These are phyloP conservation scores for Solanum chilense DNA, from an alignment of 257 asterid species.

Conservation along the genomic window DNA sequence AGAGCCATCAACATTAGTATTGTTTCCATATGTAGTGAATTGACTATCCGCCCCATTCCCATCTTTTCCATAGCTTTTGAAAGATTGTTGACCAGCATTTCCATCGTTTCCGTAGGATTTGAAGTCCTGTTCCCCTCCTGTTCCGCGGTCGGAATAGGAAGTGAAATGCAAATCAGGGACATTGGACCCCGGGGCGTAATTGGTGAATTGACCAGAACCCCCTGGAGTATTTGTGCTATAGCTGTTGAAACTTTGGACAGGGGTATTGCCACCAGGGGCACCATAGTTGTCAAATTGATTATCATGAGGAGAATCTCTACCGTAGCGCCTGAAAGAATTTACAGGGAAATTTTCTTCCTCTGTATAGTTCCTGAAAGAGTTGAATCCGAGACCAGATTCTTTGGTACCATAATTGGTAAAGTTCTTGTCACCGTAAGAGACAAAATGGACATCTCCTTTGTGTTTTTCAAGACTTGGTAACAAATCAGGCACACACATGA, in stretches of 20 bases:
- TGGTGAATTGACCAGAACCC: constrained; percentile 48
- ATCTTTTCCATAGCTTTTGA: constrained; percentile 58
- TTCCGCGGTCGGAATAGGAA: constrained; percentile 49
- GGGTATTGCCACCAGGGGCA: constrained; percentile 27
- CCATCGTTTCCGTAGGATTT: constrained; percentile 18
- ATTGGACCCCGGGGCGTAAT: constrained; percentile 18
- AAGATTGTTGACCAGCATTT: constrained; percentile 50
- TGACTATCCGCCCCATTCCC: constrained; percentile 46
- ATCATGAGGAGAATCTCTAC: constrained; percentile 48
- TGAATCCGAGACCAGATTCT: constrained; percentile 20
- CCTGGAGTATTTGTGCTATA: constrained; percentile 54
- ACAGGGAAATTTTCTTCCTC: background rate
- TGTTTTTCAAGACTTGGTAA: constrained; percentile 10
- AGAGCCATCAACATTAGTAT: constrained; percentile 53
- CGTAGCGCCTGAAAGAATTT: constrained; percentile 58
- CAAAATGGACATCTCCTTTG: background rate
- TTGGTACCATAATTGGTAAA: constrained; percentile 68
- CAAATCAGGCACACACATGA: constrained; percentile 8
- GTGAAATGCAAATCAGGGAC: constrained; percentile 30
- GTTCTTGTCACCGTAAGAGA: constrained; percentile 8
- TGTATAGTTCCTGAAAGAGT: constrained; percentile 49
- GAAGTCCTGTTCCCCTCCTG: constrained; percentile 47
- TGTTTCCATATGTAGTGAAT: constrained; percentile 47
- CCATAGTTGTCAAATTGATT: constrained; percentile 43
- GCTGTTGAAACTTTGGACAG: constrained; percentile 51